Percentiles rank a stretch among this genome's conserved stretches.
phyloP scores from a whole-genome alignment of 768 basidiomycete genomes.

The Zangia roseola region DNA sequence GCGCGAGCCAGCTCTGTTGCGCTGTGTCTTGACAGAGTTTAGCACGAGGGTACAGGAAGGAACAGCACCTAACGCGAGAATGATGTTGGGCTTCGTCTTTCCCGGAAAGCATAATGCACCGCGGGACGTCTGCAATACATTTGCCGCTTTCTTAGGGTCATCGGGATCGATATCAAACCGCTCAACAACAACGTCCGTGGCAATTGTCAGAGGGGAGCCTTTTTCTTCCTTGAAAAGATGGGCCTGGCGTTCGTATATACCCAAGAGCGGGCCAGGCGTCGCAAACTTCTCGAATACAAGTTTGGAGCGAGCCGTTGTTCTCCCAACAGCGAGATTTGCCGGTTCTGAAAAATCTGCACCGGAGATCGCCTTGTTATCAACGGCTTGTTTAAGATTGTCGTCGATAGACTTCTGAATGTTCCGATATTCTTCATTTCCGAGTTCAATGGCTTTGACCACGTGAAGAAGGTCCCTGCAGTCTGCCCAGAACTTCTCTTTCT shows the following conservation, averaged over 20 bases:
- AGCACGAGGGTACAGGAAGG: slow-evolving; percentile 19
- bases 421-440: slow-evolving; percentile 1
- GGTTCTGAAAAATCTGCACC: too few species aligned
- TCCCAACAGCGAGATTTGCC: slow-evolving; percentile 14
- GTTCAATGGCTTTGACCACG: neutral
- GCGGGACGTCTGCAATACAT: slow-evolving; percentile 16
- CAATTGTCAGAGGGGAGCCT: slow-evolving; percentile 18
- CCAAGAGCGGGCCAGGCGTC: slow-evolving; percentile 15
- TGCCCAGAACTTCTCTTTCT: slow-evolving; percentile 1
- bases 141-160: neutral
- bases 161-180: slow-evolving; percentile 15
- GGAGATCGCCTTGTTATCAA: too few species aligned
- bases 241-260: slow-evolving; percentile 13
- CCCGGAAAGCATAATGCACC: slow-evolving; percentile 12
- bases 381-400: too few species aligned
- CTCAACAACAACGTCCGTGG: slow-evolving; percentile 8
- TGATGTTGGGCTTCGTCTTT: slow-evolving; percentile 12
- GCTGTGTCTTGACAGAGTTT: slow-evolving; percentile 14
- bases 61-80: slow-evolving; percentile 19
- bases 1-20: slow-evolving; percentile 12
- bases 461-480: slow-evolving; percentile 3
- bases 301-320: slow-evolving; percentile 3
- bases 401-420: slow-evolving; percentile 4
- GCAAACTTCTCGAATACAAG: slow-evolving; percentile 18
- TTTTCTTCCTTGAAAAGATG: slow-evolving; percentile 1